A percentile compares a stretch with the other conserved stretches of the same genome.
These are phyloP conservation scores for Cenchrus purpureus DNA, from an alignment of 176 grass and related monocot genomes.

Conservation along the genomic window DNA sequence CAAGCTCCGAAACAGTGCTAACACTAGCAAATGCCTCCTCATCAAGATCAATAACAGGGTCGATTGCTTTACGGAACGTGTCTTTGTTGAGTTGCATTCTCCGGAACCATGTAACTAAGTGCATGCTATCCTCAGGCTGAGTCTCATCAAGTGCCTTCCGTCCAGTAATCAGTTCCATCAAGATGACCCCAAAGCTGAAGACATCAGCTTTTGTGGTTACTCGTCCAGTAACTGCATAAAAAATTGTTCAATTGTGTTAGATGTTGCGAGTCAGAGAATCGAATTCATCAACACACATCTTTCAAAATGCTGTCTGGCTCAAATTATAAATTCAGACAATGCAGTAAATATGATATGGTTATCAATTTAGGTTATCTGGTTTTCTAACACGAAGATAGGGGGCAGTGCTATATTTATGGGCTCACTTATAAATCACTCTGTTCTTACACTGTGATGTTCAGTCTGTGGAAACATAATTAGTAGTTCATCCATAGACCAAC, in stretches of 20 bases:
- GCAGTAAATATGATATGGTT: conserved; percentile 3
- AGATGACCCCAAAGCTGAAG: conserved; percentile 96
- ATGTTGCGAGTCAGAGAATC: neutral
- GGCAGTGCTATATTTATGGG: neutral
- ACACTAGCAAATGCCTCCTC: conserved; percentile 85
- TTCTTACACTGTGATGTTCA: neutral
- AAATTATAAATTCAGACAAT: conserved; percentile 9
- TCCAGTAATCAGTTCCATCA: conserved; percentile 94
- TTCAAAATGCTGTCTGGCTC: conserved; percentile 11
- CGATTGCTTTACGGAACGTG: conserved; percentile 71
- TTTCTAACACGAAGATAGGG: neutral
- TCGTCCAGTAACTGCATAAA: conserved; percentile 80
- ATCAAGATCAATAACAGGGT: conserved; percentile 63
- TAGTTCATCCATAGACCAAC: neutral
- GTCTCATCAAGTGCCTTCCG: conserved; percentile 82
- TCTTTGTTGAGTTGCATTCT: conserved; percentile 87
- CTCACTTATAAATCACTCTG: neutral
- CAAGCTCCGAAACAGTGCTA: conserved; percentile 81
- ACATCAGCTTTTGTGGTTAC: conserved; percentile 96
- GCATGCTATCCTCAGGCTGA: conserved; percentile 91
- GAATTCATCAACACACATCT: neutral
- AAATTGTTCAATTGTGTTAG: conserved; percentile 20
- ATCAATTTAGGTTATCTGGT: neutral
- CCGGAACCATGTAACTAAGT: conserved; percentile 92
- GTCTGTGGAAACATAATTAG: neutral